A percentile compares a stretch with the other conserved stretches of the same genome.
phyloP scores from a whole-genome alignment of 2,329 filamentous ascomycete genomes.

The Phialemoniopsis sp. region DNA sequence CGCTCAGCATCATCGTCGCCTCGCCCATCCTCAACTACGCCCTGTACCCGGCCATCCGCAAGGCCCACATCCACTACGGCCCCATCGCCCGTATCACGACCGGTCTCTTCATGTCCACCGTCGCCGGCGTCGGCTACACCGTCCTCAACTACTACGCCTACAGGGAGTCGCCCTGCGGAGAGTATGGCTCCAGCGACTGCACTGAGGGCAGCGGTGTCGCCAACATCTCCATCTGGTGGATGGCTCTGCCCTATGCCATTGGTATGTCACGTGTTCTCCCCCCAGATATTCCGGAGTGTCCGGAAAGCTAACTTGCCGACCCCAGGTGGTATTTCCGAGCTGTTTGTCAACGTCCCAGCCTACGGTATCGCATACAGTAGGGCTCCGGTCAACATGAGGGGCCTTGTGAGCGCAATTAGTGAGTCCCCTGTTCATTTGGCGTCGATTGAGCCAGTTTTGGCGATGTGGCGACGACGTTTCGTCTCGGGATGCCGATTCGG shows the following conservation, averaged over 20 bases:
- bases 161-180: conserved; percentile 33
- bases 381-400: conserved; percentile 46
- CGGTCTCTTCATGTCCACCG: conserved; percentile 42
- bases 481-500: too few species aligned
- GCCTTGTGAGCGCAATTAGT: conserved; percentile 43
- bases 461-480: too few species aligned
- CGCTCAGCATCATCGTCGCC: conserved; percentile 40
- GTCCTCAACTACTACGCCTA: conserved; percentile 37
- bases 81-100: conserved; percentile 45
- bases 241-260: conserved; percentile 48
- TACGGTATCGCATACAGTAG: conserved; percentile 48
- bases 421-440: too few species aligned
- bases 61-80: conserved; percentile 36
- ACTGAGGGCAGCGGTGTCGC: conserved; percentile 28
- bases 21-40: conserved; percentile 42
- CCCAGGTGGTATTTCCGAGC: conserved; percentile 39
- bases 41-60: conserved; percentile 39
- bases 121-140: conserved; percentile 38
- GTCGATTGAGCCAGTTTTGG: too few species aligned
- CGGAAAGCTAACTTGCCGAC: too few species aligned
- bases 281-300: too few species aligned
- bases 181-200: conserved; percentile 30
- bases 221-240: conserved; percentile 49
- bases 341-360: conserved; percentile 48
- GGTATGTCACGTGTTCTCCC: too few species aligned